Base-by-base conservation (phyloP, 1,284 basidiomycete genomes). In the Vanrija sp. region DNA sequence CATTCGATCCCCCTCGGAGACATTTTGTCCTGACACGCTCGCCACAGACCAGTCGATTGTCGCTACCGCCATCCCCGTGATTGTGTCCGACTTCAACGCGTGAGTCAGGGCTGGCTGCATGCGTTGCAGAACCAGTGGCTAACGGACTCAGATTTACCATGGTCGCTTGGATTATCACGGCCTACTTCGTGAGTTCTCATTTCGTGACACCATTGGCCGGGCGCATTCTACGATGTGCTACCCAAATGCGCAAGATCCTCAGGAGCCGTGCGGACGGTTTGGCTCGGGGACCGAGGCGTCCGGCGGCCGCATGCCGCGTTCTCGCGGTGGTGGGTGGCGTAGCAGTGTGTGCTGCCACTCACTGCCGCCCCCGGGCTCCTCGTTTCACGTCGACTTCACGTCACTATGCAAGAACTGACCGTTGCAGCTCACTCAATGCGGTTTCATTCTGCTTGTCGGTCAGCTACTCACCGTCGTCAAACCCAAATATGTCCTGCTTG, bases 51-150 rank as follows among this genome's bases (percentile, higher is more conserved):
- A 73, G 54, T 72, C 68, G 6, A 73, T 76, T 54, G 71, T 76
- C 15, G 65, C 75, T 0, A 78, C 78, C 10, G 78, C 78, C 5
- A 73, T 81, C 21, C 79, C 79, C 1, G 65, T 71, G 6, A 78
- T 80, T 40, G 67, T 69, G 2, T 80, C 78, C n/a, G 66, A 80
- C 34, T 82, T 80, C 62, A 64, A 79, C 44, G 74, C 79, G 10
- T 67, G 69, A 48, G 54, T 61, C 43, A 9, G 21, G 21, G 21
- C 21, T 23, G 5, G 38, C 18, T 21, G 18, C 28, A 28, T 28
- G 18, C n/a, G 7, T 55, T 5, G 34, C 9, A 5, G 19, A n/a
- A 15, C 23, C 46, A 18, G 38, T n/a, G 42, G 43, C 18, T 29
- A n/a, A 25, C 52, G 42, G n/a, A 46, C 28, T 34, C 45, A 62